Evolutionary conservation across 2,329 filamentous ascomycete genomes (phyloP).

Genomic region (Aureobasidium sp.): DNA sequence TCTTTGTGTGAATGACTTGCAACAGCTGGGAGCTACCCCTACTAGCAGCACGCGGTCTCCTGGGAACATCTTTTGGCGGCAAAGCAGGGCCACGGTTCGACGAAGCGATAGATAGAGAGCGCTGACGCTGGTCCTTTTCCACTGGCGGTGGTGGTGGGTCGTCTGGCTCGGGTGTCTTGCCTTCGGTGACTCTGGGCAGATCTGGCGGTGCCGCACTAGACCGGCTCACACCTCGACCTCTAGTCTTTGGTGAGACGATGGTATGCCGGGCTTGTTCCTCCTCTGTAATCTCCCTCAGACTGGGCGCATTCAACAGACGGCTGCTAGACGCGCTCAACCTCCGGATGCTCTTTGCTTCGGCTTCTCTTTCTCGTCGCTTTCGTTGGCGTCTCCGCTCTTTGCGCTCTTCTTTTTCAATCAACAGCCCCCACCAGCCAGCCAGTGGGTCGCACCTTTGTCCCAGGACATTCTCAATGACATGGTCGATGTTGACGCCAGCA

Average conservation of each 20-base stretch:
- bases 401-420: constrained; percentile 89
- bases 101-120: constrained; percentile 53
- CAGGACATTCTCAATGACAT: constrained; percentile 88
- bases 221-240: constrained; percentile 71
- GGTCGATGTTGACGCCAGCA: constrained; percentile 88
- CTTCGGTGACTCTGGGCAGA: constrained; percentile 69
- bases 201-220: constrained; percentile 58
- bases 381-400: constrained; percentile 74
- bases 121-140: constrained; percentile 64
- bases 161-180: constrained; percentile 36
- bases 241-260: constrained; percentile 54
- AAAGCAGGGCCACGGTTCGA: constrained; percentile 71
- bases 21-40: constrained; percentile 67
- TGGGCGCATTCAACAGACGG: constrained; percentile 65
- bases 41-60: constrained; percentile 44
- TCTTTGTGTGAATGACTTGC: constrained; percentile 69
- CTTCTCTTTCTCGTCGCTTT: constrained; percentile 78
- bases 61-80: constrained; percentile 75
- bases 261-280: constrained; percentile 46
- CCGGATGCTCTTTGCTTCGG: constrained; percentile 69
- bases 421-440: constrained; percentile 90
- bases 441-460: constrained; percentile 83
- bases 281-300: constrained; percentile 71
- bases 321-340: constrained; percentile 85
- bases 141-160: constrained; percentile 57